Percentiles rank a stretch among this genome's conserved stretches.
These are phyloP conservation scores for Mycena maculata DNA, from an alignment of 768 basidiomycete species.

Conservation along the genomic window DNA sequence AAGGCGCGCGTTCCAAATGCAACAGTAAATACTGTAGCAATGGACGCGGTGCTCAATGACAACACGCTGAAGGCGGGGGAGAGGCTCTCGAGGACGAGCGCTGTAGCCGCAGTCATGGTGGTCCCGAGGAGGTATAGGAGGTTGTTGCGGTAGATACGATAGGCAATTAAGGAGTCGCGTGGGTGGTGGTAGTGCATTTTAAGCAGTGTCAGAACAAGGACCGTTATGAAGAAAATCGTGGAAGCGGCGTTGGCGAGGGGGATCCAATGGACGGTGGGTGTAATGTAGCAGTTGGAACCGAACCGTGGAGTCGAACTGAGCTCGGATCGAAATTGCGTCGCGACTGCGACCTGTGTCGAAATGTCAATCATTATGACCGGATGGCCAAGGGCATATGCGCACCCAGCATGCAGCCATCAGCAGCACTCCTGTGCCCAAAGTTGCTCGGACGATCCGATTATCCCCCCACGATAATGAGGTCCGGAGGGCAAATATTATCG, in stretches of 20 bases:
- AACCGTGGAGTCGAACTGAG: background rate
- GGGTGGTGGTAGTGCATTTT: slow-evolving; percentile 9
- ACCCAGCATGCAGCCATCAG: slow-evolving; percentile 12
- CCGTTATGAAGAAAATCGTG: slow-evolving; percentile 6
- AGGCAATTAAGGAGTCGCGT: slow-evolving; percentile 3
- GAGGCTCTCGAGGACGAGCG: slow-evolving; percentile 16
- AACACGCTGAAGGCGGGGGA: slow-evolving; percentile 12
- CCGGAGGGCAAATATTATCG: slow-evolving; percentile 22
- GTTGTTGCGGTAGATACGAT: slow-evolving; percentile 20
- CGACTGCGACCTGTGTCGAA: slow-evolving; percentile 3
- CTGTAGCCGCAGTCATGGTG: background rate
- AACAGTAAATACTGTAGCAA: background rate
- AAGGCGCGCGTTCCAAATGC: slow-evolving; percentile 26
- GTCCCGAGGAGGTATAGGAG: slow-evolving; percentile 19
- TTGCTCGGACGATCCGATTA: slow-evolving; percentile 1
- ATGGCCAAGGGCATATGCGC: background rate
- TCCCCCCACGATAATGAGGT: slow-evolving; percentile 20
- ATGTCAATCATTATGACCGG: background rate
- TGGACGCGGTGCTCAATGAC: background rate
- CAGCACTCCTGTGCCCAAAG: background rate
- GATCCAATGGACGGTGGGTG: background rate
- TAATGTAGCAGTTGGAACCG: slow-evolving; percentile 21
- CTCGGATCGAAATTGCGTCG: slow-evolving; percentile 13
- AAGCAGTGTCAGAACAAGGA: slow-evolving; percentile 20
- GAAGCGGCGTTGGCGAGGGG: slow-evolving; percentile 8